Percentiles rank a stretch among this genome's conserved stretches.
These are phyloP conservation scores for Blastomyces silverae DNA, from an alignment of 2,329 filamentous ascomycete genomes.

Conservation along the genomic window DNA sequence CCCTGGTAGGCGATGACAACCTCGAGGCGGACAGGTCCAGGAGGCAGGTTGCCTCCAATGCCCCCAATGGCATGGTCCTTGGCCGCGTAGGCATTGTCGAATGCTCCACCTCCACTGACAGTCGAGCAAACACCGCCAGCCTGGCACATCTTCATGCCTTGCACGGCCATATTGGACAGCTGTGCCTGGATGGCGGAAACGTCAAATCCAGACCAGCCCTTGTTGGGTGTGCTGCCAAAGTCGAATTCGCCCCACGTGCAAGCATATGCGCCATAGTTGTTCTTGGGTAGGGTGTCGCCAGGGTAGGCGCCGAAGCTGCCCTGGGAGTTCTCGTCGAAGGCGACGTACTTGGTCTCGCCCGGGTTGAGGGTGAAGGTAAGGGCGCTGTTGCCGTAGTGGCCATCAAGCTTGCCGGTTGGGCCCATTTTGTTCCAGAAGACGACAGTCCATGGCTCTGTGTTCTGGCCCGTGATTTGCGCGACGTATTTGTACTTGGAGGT, in stretches of 20 bases:
- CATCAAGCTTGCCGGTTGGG: constrained; percentile 30
- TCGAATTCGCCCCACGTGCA: constrained; percentile 40
- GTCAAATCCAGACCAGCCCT: constrained; percentile 35
- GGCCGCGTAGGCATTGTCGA: constrained; percentile 31
- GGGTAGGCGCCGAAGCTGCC: constrained; percentile 31
- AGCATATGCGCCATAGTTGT: constrained; percentile 29
- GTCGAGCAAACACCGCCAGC: constrained; percentile 28
- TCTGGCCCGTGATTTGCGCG: constrained; percentile 29
- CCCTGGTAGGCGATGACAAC: constrained; percentile 17
- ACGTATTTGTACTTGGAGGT: constrained; percentile 36
- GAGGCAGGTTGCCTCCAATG: constrained; percentile 31
- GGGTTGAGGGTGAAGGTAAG: constrained; percentile 29
- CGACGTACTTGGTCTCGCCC: constrained; percentile 35
- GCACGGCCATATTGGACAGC: constrained; percentile 27
- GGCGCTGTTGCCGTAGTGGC: constrained; percentile 34
- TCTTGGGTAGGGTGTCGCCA: constrained; percentile 27
- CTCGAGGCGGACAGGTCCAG: constrained; percentile 25
- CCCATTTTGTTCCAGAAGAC: constrained; percentile 40
- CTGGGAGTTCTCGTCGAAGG: constrained; percentile 34
- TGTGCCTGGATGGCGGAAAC: constrained; percentile 37
- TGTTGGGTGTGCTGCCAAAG: constrained; percentile 31
- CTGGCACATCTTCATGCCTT: constrained; percentile 36
- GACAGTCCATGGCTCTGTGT: constrained; percentile 32
- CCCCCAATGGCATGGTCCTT: constrained; percentile 28
- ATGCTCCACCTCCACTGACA: constrained; percentile 24